Conservation (phyloP, 2,329 filamentous ascomycete genomes). For the Penicillium sclerotiorum region DNA sequence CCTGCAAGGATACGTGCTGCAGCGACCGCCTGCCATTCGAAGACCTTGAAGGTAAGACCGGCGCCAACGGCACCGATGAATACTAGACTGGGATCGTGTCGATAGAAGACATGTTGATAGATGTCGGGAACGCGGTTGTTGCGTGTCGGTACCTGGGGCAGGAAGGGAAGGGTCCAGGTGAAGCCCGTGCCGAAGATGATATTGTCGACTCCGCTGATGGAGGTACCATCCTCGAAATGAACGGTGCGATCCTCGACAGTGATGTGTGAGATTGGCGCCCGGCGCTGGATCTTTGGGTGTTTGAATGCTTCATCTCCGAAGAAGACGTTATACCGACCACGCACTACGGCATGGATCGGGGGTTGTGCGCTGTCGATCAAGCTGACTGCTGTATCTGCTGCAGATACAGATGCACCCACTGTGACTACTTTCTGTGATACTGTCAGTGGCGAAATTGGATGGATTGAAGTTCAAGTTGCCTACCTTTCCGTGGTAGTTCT, state of each 20-base stretch:
- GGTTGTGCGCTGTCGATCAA: constrained; percentile 49
- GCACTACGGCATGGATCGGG: constrained; percentile 58
- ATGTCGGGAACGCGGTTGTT: constrained; percentile 40
- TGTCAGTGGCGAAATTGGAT: not conserved
- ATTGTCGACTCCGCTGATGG: constrained; percentile 58
- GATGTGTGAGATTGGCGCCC: constrained; percentile 32
- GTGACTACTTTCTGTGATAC: constrained; percentile 57
- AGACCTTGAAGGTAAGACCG: constrained; percentile 66
- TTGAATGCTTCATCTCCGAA: constrained; percentile 63
- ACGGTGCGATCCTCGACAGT: constrained; percentile 52
- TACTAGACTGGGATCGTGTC: constrained; percentile 34
- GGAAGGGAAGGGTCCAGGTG: constrained; percentile 64
- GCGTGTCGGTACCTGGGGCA: constrained; percentile 50
- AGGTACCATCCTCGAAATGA: constrained; percentile 58
- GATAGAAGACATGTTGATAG: constrained; percentile 43
- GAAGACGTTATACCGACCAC: constrained; percentile 56
- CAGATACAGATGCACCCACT: constrained; percentile 67
- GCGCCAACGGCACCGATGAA: constrained; percentile 50
- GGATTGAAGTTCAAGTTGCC: not conserved
- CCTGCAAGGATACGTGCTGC: constrained; percentile 62
- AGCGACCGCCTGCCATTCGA: constrained; percentile 69
- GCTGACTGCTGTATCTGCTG: constrained; percentile 62
- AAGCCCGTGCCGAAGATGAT: constrained; percentile 71
- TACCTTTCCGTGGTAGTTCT: constrained; percentile 45
- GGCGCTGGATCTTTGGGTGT: constrained; percentile 51